Evolutionary conservation across 306 rosid species (phyloP), one percentile per base, ranked within the genome.

Genomic region (Vigna angularis): DNA sequence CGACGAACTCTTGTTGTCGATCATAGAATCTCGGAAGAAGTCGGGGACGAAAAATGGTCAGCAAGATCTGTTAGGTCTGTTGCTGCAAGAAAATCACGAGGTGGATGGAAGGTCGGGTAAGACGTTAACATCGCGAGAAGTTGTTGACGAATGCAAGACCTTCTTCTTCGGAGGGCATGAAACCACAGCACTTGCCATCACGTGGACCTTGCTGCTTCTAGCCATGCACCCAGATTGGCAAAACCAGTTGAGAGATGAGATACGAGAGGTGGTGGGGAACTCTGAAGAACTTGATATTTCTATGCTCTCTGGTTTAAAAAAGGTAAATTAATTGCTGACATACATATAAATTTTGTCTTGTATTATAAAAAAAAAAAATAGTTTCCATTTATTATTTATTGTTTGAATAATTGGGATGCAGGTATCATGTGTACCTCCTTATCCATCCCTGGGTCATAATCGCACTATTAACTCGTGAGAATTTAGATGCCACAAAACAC

Each of bases 81-180:
- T 93, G 88, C 84, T 91, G 22, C 66, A 85, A 73, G 90, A 70
- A 64, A 86, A 87, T 20, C 52, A 68, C 15, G 42, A 72, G 3
- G 81, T 4, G 2, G 89, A 85, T 44, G 85, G 84, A 0, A 40
- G 11, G 30, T 28, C 13, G 3, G 85, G 85, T 4, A 87, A 73
- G 84, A 49, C 79, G 16, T 24, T 93, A 22, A 77, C 91, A 17
- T 82, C 71, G 3, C n/a, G 79, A 40, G 95, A 93, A 26, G 42
- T 93, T 2, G 88, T 93, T 24, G 98, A 93, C 65, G 97, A 93
- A 71, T 93, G 98, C 84, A 93, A 93, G 73, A 91, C 98, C 4
- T 91, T 93, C 71, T 93, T 91, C 89, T 93, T 93, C 50, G 98
- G 96, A 0, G 97, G 98, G 0, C 97, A 93, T 80, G 98, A 93